Evolutionary conservation across 2,329 filamentous ascomycete genomes (phyloP).

Genomic region (Aspergillus sp.): DNA sequence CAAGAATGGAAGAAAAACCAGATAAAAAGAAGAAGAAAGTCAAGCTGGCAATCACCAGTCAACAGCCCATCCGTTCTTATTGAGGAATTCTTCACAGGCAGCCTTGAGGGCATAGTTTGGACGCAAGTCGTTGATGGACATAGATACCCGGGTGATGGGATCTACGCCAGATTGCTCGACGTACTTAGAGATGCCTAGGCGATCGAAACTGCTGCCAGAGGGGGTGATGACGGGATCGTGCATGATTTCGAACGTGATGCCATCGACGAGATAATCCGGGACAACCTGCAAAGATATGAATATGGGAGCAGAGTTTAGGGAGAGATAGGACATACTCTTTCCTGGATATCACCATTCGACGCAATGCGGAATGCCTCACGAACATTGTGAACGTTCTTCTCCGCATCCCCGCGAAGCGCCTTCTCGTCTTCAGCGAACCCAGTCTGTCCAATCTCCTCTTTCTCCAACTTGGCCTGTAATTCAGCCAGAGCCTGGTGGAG

Average conservation of each 20-base stretch:
- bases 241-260: slow-evolving; percentile 48
- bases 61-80: slow-evolving; percentile 85
- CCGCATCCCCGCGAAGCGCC: slow-evolving; percentile 47
- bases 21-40: slow-evolving; percentile 1
- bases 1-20: slow-evolving; percentile 1
- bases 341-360: slow-evolving; percentile 36
- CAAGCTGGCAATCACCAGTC: slow-evolving; percentile 63
- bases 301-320: background rate
- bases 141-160: slow-evolving; percentile 74
- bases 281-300: slow-evolving; percentile 32
- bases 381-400: slow-evolving; percentile 43
- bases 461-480: slow-evolving; percentile 29
- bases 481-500: slow-evolving; percentile 31
- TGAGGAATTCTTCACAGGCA: slow-evolving; percentile 79
- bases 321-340: slow-evolving; percentile 37
- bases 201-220: slow-evolving; percentile 86
- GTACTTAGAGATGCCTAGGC: slow-evolving; percentile 79
- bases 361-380: slow-evolving; percentile 40
- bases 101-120: slow-evolving; percentile 77
- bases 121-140: slow-evolving; percentile 65
- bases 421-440: slow-evolving; percentile 66
- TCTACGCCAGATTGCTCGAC: slow-evolving; percentile 71
- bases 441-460: slow-evolving; percentile 48
- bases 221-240: slow-evolving; percentile 54
- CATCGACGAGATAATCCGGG: slow-evolving; percentile 45